Percentiles rank a stretch among this genome's conserved stretches.
These are phyloP conservation scores for Cryphonectria nitschkei DNA, from an alignment of 2,329 filamentous ascomycete genomes.

Conservation along the genomic window DNA sequence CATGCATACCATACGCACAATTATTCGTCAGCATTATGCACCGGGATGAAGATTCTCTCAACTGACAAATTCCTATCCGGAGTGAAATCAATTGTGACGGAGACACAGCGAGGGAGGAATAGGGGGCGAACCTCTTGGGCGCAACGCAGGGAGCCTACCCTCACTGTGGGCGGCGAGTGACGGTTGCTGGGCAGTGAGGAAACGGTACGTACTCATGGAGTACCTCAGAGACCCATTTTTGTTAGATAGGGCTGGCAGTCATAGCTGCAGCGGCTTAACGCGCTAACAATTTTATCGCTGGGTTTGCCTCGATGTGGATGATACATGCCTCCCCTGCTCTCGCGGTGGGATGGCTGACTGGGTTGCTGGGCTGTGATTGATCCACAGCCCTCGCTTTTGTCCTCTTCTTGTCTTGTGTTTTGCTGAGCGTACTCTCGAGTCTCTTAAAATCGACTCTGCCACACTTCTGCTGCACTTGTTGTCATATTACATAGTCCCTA, in stretches of 20 bases:
- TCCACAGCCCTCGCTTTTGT: background rate
- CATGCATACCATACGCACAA: background rate
- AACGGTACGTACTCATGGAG: background rate
- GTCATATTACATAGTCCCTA: background rate
- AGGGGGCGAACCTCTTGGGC: background rate
- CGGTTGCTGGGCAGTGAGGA: background rate
- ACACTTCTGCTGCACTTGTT: background rate
- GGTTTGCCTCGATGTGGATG: constrained; percentile 1
- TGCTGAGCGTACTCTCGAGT: background rate
- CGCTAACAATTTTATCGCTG: constrained; percentile 11
- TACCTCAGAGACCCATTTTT: background rate
- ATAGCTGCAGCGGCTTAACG: background rate
- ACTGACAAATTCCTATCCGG: background rate
- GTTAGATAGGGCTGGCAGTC: background rate
- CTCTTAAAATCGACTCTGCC: constrained; percentile 9
- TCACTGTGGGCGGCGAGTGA: background rate
- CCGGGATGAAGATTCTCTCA: background rate
- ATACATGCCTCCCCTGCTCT: background rate
- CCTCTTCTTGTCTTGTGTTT: background rate
- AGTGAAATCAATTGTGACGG: background rate
- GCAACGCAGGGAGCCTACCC: background rate
- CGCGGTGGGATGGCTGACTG: background rate
- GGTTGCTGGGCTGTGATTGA: background rate
- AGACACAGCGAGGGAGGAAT: too few relatives aligned
- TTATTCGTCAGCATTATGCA: background rate